A percentile compares a stretch with the other conserved stretches of the same genome.
phyloP scores from a whole-genome alignment of 1,284 basidiomycete genomes.

The Apiotrichum laibachii region DNA sequence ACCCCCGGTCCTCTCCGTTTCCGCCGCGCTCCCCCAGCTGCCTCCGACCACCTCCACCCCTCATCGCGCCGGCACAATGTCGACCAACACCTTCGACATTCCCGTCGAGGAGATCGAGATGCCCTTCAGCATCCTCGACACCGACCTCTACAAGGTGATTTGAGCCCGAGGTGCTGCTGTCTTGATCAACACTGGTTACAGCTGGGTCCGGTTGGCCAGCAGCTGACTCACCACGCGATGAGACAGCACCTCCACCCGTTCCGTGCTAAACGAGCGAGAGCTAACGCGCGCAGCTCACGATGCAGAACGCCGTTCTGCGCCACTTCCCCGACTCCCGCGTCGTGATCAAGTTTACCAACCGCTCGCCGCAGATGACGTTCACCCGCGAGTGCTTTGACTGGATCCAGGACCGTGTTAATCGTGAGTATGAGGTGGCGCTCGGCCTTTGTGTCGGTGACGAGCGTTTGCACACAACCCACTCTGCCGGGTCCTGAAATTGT shows the following conservation, averaged over 20 bases:
- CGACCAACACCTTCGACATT: slow-evolving; percentile 4
- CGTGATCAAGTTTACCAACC: slow-evolving; percentile 77
- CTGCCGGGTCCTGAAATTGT: background rate
- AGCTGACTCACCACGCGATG: too few relatives aligned
- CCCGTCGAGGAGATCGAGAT: slow-evolving; percentile 37
- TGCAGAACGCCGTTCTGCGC: slow-evolving; percentile 90
- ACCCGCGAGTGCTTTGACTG: slow-evolving; percentile 65
- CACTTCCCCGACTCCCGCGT: slow-evolving; percentile 69
- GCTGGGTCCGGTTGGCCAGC: too few relatives aligned
- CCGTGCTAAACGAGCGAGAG: background rate
- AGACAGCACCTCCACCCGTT: too few relatives aligned
- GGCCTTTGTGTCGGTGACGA: too few relatives aligned
- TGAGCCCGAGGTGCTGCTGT: background rate
- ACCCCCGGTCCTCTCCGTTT: too few relatives aligned
- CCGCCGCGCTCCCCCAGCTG: too few relatives aligned
- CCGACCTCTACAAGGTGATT: slow-evolving; percentile 88
- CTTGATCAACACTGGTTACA: too few relatives aligned
- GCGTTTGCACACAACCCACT: background rate
- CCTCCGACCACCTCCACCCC: background rate
- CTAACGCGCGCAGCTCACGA: slow-evolving; percentile 68
- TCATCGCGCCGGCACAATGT: background rate
- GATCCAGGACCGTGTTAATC: slow-evolving; percentile 63
- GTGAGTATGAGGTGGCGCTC: slow-evolving; percentile 57
- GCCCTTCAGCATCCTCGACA: slow-evolving; percentile 76
- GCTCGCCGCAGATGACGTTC: slow-evolving; percentile 70